Evolutionary conservation across 2,329 filamentous ascomycete genomes (phyloP).

Genomic region (Claviceps purpurea): DNA sequence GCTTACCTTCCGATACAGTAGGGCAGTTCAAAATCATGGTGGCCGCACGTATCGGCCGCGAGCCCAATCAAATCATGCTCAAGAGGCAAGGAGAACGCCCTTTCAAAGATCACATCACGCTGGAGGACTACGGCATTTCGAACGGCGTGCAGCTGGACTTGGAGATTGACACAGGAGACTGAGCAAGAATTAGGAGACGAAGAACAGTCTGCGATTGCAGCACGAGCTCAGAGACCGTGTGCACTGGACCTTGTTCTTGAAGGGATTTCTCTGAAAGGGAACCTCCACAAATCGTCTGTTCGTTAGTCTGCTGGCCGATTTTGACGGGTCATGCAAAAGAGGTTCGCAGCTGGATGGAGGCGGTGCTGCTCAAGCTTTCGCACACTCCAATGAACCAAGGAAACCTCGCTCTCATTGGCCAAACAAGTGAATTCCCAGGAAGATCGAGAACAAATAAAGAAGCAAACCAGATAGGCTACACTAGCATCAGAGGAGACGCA

Average conservation of each 20-base stretch:
- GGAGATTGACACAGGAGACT: conserved; percentile 49
- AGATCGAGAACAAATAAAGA: background rate
- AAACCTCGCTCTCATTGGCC: background rate
- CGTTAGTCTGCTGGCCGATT: background rate
- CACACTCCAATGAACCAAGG: too few species aligned
- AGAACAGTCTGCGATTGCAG: background rate
- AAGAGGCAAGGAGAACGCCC: conserved; percentile 86
- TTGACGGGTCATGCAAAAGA: background rate
- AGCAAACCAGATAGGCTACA: too few species aligned
- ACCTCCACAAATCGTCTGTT: background rate
- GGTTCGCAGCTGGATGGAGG: background rate
- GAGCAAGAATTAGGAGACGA: conserved; percentile 11
- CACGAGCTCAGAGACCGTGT: too few species aligned
- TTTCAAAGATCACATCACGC: conserved; percentile 78
- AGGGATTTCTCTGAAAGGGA: too few species aligned
- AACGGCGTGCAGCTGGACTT: conserved; percentile 66
- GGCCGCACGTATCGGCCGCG: conserved; percentile 73
- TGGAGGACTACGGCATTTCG: conserved; percentile 88
- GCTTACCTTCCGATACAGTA: conserved; percentile 70
- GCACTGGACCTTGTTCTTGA: too few species aligned
- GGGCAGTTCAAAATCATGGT: conserved; percentile 85
- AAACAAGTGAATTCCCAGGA: too few species aligned
- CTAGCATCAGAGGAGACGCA: too few species aligned
- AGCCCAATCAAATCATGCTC: conserved; percentile 81
- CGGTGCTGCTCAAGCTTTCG: background rate